Conservation (phyloP, 192 early-diverging fungal genomes). For the Umbelopsis sp. region DNA sequence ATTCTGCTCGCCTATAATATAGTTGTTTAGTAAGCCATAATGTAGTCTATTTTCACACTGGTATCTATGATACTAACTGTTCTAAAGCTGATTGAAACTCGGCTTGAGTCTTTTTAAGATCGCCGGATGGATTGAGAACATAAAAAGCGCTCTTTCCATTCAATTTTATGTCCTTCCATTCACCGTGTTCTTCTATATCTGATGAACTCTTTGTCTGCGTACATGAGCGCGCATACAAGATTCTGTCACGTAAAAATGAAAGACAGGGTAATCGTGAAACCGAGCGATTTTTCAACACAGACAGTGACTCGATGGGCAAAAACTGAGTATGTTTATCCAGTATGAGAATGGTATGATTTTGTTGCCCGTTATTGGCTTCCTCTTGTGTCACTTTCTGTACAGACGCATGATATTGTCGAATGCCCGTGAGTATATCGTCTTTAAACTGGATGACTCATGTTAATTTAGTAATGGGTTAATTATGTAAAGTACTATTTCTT, state of each 20-base stretch:
- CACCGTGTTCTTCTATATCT: background rate
- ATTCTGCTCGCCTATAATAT: slow-evolving; percentile 41
- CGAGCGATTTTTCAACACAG: slow-evolving; percentile 66
- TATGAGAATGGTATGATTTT: slow-evolving; percentile 77
- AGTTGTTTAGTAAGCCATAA: background rate
- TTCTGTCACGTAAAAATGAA: slow-evolving; percentile 68
- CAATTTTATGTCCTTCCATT: slow-evolving; percentile 48
- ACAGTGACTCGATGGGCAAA: slow-evolving; percentile 91
- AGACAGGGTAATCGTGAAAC: slow-evolving; percentile 84
- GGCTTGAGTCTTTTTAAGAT: slow-evolving; percentile 81
- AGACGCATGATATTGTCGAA: slow-evolving; percentile 26
- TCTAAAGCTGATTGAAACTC: slow-evolving; percentile 66
- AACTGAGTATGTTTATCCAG: slow-evolving; percentile 83
- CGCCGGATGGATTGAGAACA: slow-evolving; percentile 89
- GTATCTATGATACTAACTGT: slow-evolving; percentile 24
- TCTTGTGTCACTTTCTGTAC: background rate
- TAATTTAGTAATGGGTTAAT: slow-evolving; percentile 5
- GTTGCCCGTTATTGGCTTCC: background rate
- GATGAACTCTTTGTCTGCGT: slow-evolving; percentile 6
- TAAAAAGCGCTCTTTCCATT: slow-evolving; percentile 66
- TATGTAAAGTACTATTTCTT: background rate
- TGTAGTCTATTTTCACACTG: background rate
- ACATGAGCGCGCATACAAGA: slow-evolving; percentile 32
- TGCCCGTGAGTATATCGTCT: slow-evolving; percentile 14
- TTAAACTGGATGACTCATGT: slow-evolving; percentile 27